These are phyloP conservation scores for Cystobasidium slooffiae DNA, from an alignment of 1,284 basidiomycete genomes.

Conservation along the genomic window DNA sequence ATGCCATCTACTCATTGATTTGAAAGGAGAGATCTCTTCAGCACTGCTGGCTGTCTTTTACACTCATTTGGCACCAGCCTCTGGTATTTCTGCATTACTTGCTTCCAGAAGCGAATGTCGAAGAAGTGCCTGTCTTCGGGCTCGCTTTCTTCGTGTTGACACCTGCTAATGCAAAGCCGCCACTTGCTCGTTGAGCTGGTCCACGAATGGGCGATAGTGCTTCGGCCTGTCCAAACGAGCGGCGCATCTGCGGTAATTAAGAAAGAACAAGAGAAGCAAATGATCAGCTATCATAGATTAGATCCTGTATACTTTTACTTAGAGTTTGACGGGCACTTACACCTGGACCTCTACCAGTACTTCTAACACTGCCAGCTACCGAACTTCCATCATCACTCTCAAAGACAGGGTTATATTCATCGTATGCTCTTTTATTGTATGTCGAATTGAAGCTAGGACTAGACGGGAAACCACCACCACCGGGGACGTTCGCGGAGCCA, in stretches of 20 bases:
- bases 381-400: constrained; percentile 30
- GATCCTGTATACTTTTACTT: not conserved
- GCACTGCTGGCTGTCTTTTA: too few relatives aligned
- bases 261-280: not conserved
- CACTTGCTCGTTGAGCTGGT: not conserved
- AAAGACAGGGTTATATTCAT: constrained; percentile 39
- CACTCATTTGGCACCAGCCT: too few relatives aligned
- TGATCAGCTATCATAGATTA: not conserved
- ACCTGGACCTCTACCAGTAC: constrained; percentile 31
- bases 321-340: not conserved
- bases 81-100: too few relatives aligned
- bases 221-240: constrained; percentile 27
- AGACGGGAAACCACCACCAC: not conserved
- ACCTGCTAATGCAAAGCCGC: constrained; percentile 20
- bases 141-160: not conserved
- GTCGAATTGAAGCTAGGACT: constrained; percentile 13
- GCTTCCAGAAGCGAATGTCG: too few relatives aligned
- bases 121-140: not conserved
- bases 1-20: too few relatives aligned
- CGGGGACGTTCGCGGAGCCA: not conserved
- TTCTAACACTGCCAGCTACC: constrained; percentile 31
- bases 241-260: constrained; percentile 21
- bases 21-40: too few relatives aligned
- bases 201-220: constrained; percentile 5
- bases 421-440: constrained; percentile 22